These are phyloP conservation scores for Clausena lansium DNA, from an alignment of 345 rosid genomes.

Conservation along the genomic window DNA sequence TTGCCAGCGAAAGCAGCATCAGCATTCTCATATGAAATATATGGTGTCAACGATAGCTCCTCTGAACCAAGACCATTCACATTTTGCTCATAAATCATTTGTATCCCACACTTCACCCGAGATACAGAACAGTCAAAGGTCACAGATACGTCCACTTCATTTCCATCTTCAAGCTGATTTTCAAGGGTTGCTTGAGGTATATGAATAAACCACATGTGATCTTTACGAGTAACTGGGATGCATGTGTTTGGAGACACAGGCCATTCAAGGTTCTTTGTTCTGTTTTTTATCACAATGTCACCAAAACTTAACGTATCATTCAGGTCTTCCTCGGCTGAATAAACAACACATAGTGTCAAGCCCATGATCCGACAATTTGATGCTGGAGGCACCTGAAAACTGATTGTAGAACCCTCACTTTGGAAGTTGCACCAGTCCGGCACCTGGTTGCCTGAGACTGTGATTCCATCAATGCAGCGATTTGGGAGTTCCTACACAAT, in stretches of 20 bases:
- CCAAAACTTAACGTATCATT: background rate
- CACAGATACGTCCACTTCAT: background rate
- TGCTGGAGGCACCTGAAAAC: background rate
- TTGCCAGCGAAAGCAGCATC: background rate
- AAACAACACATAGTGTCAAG: background rate
- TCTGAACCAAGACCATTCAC: background rate
- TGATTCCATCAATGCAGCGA: background rate
- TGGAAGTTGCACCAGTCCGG: background rate
- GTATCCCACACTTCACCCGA: background rate
- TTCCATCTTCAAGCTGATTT: background rate
- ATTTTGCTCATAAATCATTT: background rate
- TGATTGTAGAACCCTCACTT: background rate
- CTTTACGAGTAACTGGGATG: background rate
- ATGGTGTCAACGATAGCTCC: background rate
- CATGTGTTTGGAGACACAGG: background rate
- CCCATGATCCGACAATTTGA: background rate
- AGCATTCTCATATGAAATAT: background rate
- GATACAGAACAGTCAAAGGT: background rate
- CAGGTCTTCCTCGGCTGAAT: background rate
- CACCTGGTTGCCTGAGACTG: background rate
- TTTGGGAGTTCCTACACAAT: background rate
- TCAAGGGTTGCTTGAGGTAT: background rate
- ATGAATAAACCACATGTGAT: background rate
- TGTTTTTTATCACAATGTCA: background rate
- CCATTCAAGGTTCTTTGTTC: background rate